Base-by-base conservation (phyloP, 257 asterid species). In the Plantago ovata region DNA sequence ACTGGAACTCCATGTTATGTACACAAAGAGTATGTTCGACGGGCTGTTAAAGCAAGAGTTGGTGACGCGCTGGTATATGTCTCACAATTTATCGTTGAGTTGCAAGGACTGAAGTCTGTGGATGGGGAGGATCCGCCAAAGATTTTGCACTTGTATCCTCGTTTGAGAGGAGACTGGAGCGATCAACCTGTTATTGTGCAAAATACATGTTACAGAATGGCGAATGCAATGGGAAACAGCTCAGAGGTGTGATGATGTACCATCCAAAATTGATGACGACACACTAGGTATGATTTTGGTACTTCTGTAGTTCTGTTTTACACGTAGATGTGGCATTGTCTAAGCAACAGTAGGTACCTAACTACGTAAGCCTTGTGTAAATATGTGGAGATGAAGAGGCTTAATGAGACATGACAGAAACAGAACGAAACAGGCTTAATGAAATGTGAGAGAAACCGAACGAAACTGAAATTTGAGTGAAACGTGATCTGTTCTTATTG, bases 121-220 rank as follows among this genome's bases (percentile, higher is more conserved):
- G 84, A 75, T 54, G 99, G 97, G 68, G 97, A 93, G 77, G 99
- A 93, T 67, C 99, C 99, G 23, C 99, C 99, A 23, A 89, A 84
- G 79, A 93, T 89, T 76, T 67, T 93, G 77, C 97, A 93, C 71
- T 75, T 93, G 62, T 89, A 93, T 86, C 99, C 99, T 72, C 83
- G 99, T 40, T 50, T 93, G 47, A 77, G 89, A 75, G 99, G 99
- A 44, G 99, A 93, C 72, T 93, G 99, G 97, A 93, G 97, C 62
- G 89, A 72, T 58, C 86, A 72, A 62, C 96, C 94, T 36, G 97
- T 93, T 38, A 84, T 93, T 61, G 97, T 89, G 79, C 99, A 93
- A 63, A 93, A 89, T 76, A 89, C 95, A 5, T 93, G 96, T 70
- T 93, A 86, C 63, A 89, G 99, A 63, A n/a, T n/a, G n/a, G n/a